Conservation (phyloP, 2,329 filamentous ascomycete genomes). For the Madurella fahalii region DNA sequence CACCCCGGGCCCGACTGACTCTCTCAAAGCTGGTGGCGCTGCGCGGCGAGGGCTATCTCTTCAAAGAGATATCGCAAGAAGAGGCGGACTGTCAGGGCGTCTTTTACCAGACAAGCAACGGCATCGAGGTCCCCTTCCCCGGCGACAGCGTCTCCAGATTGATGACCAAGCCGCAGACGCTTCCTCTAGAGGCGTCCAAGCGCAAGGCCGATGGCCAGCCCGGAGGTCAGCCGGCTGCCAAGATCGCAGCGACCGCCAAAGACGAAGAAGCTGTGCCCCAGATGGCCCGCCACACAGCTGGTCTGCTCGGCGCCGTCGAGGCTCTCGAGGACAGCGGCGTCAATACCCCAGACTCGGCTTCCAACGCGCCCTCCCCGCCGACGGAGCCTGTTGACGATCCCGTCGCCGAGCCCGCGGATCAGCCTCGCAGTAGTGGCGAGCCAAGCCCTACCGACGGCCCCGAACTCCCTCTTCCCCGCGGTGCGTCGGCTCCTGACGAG, state of each 20-base stretch:
- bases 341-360: constrained; percentile 25
- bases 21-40: constrained; percentile 19
- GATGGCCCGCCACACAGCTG: constrained; percentile 40
- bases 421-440: constrained; percentile 22
- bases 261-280: constrained; percentile 31
- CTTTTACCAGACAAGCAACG: constrained; percentile 39
- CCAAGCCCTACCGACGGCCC: constrained; percentile 29
- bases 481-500: constrained; percentile 46
- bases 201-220: constrained; percentile 48
- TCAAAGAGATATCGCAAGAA: constrained; percentile 42
- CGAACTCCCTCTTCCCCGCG: constrained; percentile 34
- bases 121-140: constrained; percentile 42
- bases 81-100: constrained; percentile 43
- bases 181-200: constrained; percentile 40
- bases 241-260: constrained; percentile 37
- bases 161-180: constrained; percentile 26
- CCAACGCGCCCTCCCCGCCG: constrained; percentile 22
- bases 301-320: constrained; percentile 33
- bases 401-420: constrained; percentile 12
- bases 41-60: constrained; percentile 42
- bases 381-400: constrained; percentile 23
- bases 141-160: constrained; percentile 36
- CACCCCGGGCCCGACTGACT: constrained; percentile 10
- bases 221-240: constrained; percentile 47
- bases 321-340: constrained; percentile 27